A percentile compares a stretch with the other conserved stretches of the same genome.
phyloP scores from a whole-genome alignment of 768 basidiomycete species.

The Mrakia blollopis region DNA sequence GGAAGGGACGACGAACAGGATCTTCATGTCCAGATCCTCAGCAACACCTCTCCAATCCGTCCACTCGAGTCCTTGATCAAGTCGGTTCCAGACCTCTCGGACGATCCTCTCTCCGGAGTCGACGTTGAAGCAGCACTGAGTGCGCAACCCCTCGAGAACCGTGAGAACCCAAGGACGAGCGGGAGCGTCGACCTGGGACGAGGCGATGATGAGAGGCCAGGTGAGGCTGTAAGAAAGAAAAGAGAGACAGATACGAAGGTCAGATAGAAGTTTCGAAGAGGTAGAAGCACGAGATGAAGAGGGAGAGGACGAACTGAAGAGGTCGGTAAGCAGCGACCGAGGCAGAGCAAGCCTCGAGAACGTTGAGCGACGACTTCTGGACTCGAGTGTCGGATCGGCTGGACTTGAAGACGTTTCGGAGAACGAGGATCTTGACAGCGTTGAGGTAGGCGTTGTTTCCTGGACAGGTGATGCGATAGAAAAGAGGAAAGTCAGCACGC shows the following conservation, averaged over 20 bases:
- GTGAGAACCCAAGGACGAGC: conserved; percentile 35
- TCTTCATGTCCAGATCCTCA: conserved; percentile 35
- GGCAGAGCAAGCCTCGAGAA: conserved; percentile 42
- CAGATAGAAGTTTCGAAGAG: conserved; percentile 25
- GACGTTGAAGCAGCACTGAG: conserved; percentile 46
- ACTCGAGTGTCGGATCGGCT: conserved; percentile 41
- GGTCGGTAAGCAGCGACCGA: conserved; percentile 40
- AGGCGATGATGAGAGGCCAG: conserved; percentile 45
- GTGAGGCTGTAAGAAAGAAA: conserved; percentile 36
- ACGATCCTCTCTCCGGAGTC: conserved; percentile 46
- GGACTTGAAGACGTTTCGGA: conserved; percentile 44
- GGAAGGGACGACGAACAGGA: conserved; percentile 21
- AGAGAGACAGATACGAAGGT: conserved; percentile 30
- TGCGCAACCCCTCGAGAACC: conserved; percentile 44
- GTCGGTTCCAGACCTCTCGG: conserved; percentile 35
- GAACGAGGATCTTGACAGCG: conserved; percentile 42
- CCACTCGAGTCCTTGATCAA: conserved; percentile 33
- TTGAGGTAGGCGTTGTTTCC: conserved; percentile 16
- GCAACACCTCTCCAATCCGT: conserved; percentile 35
- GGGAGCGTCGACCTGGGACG: conserved; percentile 32
- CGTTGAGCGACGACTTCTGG: conserved; percentile 39
- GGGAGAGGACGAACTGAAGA: conserved; percentile 42
- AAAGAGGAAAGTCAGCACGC: not conserved
- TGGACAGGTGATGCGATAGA: not conserved
- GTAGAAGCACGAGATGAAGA: not conserved